Base-by-base conservation (phyloP, 202 grass and related monocot genomes). In the Hordeum pubiflorum region DNA sequence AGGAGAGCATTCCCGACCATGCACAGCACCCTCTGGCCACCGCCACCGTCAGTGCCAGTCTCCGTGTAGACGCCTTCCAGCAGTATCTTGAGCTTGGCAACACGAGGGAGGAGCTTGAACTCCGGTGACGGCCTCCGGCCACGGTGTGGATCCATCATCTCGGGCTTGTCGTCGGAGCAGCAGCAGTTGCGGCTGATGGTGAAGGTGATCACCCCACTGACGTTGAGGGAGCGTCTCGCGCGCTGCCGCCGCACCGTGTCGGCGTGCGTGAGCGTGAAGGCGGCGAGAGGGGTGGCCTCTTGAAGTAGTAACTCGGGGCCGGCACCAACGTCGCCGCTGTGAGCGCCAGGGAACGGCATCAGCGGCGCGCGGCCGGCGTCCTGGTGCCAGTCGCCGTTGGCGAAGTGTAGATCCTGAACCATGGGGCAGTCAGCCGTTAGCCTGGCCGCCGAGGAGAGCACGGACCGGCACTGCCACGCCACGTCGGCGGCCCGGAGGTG, bases 21-120 rank as follows among this genome's bases (percentile, higher is more conserved):
- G 37, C 89, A 94, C 73, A 94, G 31, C 75, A 91, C 63, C 20
- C 82, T 80, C 79, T 91, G 84, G 18, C 74, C 86, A 14, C 74
- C 80, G 10, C 38, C 83, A 2, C 13, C 60, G 56, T 43, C 61
- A 7, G n/a, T 20, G 5, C 22, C 22, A 9, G 56, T 76, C 58
- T 94, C 89, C 3, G 84, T 80, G 43, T 94, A 94, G 13, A 94
- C 68, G 10, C 92, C 92, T 80, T 89, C 74, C 11, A 94, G 82
- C 20, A 71, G 55, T 4, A 94, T 77, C n/a, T 22, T 82, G 36
- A 94, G 63, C 75, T 85, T 75, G 9, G 92, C 59, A 17, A 33
- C 52, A 20, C 92, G 86, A 1, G 77, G 67, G 46, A 44, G 72
- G 39, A 89, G 72, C 69, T 55, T 79, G 78, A 94, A 94, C 62